phyloP scores from a whole-genome alignment of 768 basidiomycete species.

The Xanthoconium purpureum region DNA sequence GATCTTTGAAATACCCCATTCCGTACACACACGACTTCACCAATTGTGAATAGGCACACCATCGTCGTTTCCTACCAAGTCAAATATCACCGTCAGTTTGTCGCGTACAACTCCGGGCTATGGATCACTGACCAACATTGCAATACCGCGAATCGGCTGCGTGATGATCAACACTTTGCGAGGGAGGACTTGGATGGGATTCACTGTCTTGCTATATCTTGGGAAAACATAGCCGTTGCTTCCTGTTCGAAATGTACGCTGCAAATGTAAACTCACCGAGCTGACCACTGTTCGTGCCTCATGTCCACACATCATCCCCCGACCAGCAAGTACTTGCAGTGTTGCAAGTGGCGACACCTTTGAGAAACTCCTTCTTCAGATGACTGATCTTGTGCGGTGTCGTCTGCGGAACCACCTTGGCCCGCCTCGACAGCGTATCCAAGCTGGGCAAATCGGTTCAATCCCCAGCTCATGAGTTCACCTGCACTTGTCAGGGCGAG shows the following conservation, averaged over 20 bases:
- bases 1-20: slow-evolving; percentile 74
- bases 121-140: slow-evolving; percentile 59
- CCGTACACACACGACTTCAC: slow-evolving; percentile 83
- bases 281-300: slow-evolving; percentile 94
- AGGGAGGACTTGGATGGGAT: slow-evolving; percentile 73
- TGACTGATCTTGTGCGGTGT: slow-evolving; percentile 77
- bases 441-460: slow-evolving; percentile 85
- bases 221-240: background rate
- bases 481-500: slow-evolving; percentile 78
- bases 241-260: too few relatives aligned
- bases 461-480: slow-evolving; percentile 87
- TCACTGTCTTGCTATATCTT: slow-evolving; percentile 77
- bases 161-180: slow-evolving; percentile 77
- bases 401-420: slow-evolving; percentile 49
- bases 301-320: slow-evolving; percentile 66
- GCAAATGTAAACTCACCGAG: slow-evolving; percentile 51
- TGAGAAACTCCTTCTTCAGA: slow-evolving; percentile 73
- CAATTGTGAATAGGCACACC: slow-evolving; percentile 69
- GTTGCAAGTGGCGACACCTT: slow-evolving; percentile 84
- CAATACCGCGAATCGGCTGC: slow-evolving; percentile 65
- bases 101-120: background rate
- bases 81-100: background rate
- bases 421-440: slow-evolving; percentile 76
- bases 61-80: slow-evolving; percentile 74
- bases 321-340: slow-evolving; percentile 91